phyloP scores from a whole-genome alignment of 148 eudicot genomes.

The Salicornia ramosissima region DNA sequence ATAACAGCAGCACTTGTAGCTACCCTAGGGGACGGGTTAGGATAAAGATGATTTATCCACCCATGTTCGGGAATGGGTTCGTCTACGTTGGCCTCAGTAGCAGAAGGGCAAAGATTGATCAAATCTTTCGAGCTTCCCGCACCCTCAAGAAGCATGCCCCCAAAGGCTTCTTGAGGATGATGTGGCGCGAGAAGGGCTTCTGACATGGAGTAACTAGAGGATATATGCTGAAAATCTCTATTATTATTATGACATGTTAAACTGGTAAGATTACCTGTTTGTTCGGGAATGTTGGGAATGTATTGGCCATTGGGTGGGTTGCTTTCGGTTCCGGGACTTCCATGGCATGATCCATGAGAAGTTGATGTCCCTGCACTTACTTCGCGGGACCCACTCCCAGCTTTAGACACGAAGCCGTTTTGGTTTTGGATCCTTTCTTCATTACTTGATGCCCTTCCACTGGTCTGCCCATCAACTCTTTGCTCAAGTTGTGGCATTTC shows the following conservation, averaged over 20 bases:
- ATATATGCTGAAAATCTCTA: conserved; percentile 29
- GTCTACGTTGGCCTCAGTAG: conserved; percentile 31
- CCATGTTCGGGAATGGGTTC: conserved; percentile 36
- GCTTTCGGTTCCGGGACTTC: conserved; percentile 47
- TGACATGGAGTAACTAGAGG: conserved; percentile 36
- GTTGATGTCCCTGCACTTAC: conserved; percentile 73
- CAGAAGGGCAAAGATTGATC: conserved; percentile 40
- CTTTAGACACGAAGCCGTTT: conserved; percentile 33
- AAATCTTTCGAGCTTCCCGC: conserved; percentile 73
- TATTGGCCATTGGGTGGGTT: conserved; percentile 37
- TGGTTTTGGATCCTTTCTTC: conserved; percentile 31
- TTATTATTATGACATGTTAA: conserved; percentile 29
- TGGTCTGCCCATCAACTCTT: conserved; percentile 24
- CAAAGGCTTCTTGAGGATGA: conserved; percentile 37
- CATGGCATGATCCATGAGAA: conserved; percentile 74
- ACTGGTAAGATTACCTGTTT: conserved; percentile 26
- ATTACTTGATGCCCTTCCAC: conserved; percentile 14
- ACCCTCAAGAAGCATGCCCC: conserved; percentile 53
- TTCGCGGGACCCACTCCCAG: conserved; percentile 55
- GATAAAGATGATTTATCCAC: conserved; percentile 35
- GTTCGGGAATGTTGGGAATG: conserved; percentile 34
- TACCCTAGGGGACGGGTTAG: conserved; percentile 28
- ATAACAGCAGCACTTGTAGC: conserved; percentile 24
- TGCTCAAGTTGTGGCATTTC: conserved; percentile 20
- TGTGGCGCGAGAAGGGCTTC: conserved; percentile 34